Evolutionary conservation across 1,139 yeast species (phyloP), one percentile per base, ranked within the genome.

Genomic region (Yamadazyma kanchanaburiensis): DNA sequence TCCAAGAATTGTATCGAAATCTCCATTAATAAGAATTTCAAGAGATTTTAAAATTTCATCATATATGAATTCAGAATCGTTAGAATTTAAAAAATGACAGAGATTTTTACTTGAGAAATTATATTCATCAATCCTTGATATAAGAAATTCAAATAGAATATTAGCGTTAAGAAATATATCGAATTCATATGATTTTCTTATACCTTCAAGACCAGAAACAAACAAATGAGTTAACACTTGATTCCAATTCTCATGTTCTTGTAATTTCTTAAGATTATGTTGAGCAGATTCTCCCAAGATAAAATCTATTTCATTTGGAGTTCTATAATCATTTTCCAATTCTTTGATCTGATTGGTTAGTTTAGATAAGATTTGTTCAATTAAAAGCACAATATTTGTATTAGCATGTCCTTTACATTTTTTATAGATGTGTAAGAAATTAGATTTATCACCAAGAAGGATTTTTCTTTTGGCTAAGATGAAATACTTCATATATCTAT

Each of bases 381-480:
- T 45, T 7, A 60, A 45, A n/a, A n/a, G n/a, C n/a, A n/a, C n/a
- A n/a, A n/a, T n/a, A 30, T 38, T 40, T 10, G 36, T 26, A 11
- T 49, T 37, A 4, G 25, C 24, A 10, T 18, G 20, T 7, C 7
- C 7, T 18, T 10, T 18, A 8, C 10, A 10, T 18, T 18, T 7
- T 39, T 60, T 49, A 51, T 72, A 70, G n/a, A n/a, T n/a, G n/a
- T n/a, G n/a, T n/a, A n/a, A n/a, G n/a, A n/a, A n/a, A n/a, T n/a
- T n/a, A n/a, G n/a, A n/a, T n/a, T n/a, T n/a, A n/a, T n/a, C n/a
- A 33, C 67, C 45, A 12, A 77, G 47, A 15, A 80, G 40, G 17
- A 78, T 46, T 42, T 77, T 73, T 31, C 86, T 54, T 43, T 80
- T 80, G 16, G 84, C 80, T 19, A 82, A 58, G 12, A 74, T 50